Evolutionary conservation across 169 alveolate genomes (phyloP), one percentile per base, ranked within the genome.

Genomic region (Plasmodium inui): DNA sequence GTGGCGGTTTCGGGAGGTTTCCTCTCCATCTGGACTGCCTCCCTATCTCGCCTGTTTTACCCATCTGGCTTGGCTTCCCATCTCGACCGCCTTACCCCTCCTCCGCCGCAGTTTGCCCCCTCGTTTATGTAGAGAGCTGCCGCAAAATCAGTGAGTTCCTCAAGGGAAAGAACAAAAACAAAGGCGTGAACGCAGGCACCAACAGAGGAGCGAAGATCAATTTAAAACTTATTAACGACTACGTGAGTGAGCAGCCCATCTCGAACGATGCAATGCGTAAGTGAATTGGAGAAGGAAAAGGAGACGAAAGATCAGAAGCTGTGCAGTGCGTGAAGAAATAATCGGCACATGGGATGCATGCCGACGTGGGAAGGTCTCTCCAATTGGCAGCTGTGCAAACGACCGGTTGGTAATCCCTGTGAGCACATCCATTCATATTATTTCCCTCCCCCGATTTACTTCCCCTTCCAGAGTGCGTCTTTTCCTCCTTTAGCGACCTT

Each of bases 61-160:
- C 57, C 8, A 26, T 19, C 19, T 0, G 3, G 19, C 19, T 0
- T 50, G 8, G 14, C 4, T 32, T 83, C 19, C 2, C 30, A 32
- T 30, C 17, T 67, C 50, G 17, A 41, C 53, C 53, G 53, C 53
- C 2, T 41, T 37, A 1, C 57, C 61, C 61, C 41, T 70, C 57
- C 55, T 30, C 32, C n/a, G 53, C 26, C 34, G 19, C 79, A 89
- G 93, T 85, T 0, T 72, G 85, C 61, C 94, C 94, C 26, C 78
- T 89, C 72, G 94, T 89, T 26, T 89, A 89, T 61, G 89, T 89
- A 8, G 94, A 89, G 57, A 89, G 71, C 82, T 89, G 94, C n/a
- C 71, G 90, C n/a, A 89, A 89, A 67, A 79, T 89, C 61, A 89
- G 83, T 72, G 94, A 89, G 46, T 39, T 78, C 83, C 22, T 79